Percentiles rank a stretch among this genome's conserved stretches.
Evolutionary conservation across 352 stramenopile genomes (phyloP).

Genomic region (Lagenidium giganteum): DNA sequence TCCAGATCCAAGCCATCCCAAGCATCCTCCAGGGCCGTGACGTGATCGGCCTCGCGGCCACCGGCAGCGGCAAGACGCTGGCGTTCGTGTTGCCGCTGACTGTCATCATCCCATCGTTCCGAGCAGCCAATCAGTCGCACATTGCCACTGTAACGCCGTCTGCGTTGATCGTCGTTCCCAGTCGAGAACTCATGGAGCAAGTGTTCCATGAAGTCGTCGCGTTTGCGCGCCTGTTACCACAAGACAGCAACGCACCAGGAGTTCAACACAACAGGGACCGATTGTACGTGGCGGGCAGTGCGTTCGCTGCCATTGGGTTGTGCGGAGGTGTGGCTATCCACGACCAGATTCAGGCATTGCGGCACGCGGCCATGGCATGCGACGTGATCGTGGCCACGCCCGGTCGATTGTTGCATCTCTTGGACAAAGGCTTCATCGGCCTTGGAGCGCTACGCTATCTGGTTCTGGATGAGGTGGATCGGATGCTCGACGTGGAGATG

Average conservation of each 20-base stretch:
- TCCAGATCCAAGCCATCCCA: conserved; percentile 96
- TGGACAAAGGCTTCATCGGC: conserved; percentile 15
- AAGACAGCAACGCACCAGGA: background rate
- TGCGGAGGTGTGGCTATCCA: conserved; percentile 36
- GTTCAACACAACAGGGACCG: background rate
- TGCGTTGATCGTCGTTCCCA: conserved; percentile 92
- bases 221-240: conserved; percentile 9
- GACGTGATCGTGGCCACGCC: conserved; percentile 46
- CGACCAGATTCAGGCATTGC: conserved; percentile 23
- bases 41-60: conserved; percentile 91
- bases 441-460: conserved; percentile 34
- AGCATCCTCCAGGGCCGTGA: conserved; percentile 80
- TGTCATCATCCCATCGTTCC: no score
- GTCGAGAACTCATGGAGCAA: conserved; percentile 95
- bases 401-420: conserved; percentile 49
- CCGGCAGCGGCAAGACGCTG: conserved; percentile 94
- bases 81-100: conserved; percentile 96
- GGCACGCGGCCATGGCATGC: conserved; percentile 26
- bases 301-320: conserved; percentile 32
- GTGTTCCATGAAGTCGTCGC: conserved; percentile 73
- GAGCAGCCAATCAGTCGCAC: background rate
- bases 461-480: conserved; percentile 96
- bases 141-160: conserved; percentile 19
- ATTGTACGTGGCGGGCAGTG: conserved; percentile 38
- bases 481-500: conserved; percentile 92